A percentile compares a stretch with the other conserved stretches of the same genome.
phyloP scores from a whole-genome alignment of 352 stramenopile species.

The Globisporangium orthogonon region DNA sequence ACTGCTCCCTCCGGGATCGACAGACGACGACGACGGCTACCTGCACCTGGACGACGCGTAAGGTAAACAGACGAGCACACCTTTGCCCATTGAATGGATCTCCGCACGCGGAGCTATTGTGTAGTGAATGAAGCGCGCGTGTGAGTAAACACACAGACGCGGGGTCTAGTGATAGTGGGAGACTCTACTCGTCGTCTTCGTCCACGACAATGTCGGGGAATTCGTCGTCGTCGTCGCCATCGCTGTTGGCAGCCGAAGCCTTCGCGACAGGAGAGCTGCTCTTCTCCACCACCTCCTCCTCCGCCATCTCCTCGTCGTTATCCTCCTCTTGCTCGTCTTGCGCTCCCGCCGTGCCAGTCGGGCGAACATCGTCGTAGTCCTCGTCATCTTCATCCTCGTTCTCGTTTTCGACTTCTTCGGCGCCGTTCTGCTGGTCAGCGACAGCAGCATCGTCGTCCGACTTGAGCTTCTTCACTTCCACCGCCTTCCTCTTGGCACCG shows the following conservation, averaged over 20 bases:
- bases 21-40: conserved; percentile 40
- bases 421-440: conserved; percentile 13
- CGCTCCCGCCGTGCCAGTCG: not conserved
- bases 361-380: conserved; percentile 12
- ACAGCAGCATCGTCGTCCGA: conserved; percentile 18
- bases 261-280: not conserved
- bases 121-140: conserved; percentile 1
- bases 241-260: conserved; percentile 6
- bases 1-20: conserved; percentile 33
- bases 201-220: conserved; percentile 82
- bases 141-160: not conserved
- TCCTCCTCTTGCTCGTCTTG: not conserved
- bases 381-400: conserved; percentile 16
- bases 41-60: conserved; percentile 34
- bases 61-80: not conserved
- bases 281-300: not conserved
- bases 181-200: conserved; percentile 40
- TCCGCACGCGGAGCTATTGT: not conserved
- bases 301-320: not conserved
- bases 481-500: conserved; percentile 10
- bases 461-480: conserved; percentile 15
- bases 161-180: not conserved
- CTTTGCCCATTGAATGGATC: too few relatives aligned
- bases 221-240: conserved; percentile 58
- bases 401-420: conserved; percentile 8